These are phyloP conservation scores for Vicia sativa DNA, from an alignment of 306 rosid species.

Conservation along the genomic window DNA sequence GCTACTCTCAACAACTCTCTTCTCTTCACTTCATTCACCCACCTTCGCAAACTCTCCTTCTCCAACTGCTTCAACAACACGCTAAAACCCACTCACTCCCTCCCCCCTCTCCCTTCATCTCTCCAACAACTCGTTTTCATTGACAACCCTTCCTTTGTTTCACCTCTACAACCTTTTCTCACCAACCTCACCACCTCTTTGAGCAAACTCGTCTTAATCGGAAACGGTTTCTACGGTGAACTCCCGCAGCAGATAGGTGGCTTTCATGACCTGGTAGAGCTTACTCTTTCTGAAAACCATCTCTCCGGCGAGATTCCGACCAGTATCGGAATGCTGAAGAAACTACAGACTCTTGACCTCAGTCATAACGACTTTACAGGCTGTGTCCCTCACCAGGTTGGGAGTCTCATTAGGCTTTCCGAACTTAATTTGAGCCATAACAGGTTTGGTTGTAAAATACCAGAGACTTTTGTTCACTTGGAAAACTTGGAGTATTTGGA, in stretches of 20 bases:
- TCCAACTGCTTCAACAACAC: conserved; percentile 69
- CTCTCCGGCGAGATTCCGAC: conserved; percentile 53
- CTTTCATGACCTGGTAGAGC: conserved; percentile 53
- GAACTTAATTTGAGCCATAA: conserved; percentile 73
- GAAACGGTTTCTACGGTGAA: conserved; percentile 61
- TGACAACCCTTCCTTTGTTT: conserved; percentile 62
- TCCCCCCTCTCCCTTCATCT: background rate
- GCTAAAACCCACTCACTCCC: background rate
- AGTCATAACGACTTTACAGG: conserved; percentile 53
- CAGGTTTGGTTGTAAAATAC: conserved; percentile 54
- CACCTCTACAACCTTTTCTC: conserved; percentile 38
- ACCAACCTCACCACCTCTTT: conserved; percentile 51
- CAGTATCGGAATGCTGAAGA: conserved; percentile 42
- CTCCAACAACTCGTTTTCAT: conserved; percentile 71
- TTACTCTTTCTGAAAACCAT: conserved; percentile 62
- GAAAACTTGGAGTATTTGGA: conserved; percentile 61
- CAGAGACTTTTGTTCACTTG: conserved; percentile 50
- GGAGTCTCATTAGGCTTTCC: conserved; percentile 54
- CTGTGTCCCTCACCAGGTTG: conserved; percentile 46
- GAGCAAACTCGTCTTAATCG: conserved; percentile 55
- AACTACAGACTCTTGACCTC: conserved; percentile 65
- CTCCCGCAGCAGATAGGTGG: conserved; percentile 28
- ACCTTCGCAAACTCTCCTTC: conserved; percentile 71
- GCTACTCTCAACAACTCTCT: conserved; percentile 53
- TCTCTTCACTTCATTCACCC: conserved; percentile 59